Evolutionary conservation across 192 early-diverging fungal genomes (phyloP), one percentile per base, ranked within the genome.

Genomic region (Rhizoclosmatium sp.): DNA sequence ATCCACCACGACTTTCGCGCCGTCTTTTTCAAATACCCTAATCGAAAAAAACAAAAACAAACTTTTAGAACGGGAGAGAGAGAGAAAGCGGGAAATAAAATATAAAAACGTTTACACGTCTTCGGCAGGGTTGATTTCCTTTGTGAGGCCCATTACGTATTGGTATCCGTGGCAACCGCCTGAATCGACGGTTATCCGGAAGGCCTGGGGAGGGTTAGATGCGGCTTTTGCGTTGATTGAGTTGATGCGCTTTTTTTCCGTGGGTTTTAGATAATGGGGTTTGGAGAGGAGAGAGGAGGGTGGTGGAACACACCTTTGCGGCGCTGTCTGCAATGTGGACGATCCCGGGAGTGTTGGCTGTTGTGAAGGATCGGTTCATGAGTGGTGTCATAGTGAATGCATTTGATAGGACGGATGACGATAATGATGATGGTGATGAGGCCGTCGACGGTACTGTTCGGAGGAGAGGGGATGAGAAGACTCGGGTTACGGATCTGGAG

Each of bases 151-250:
- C 82, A 89, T 82, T 56, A 83, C 83, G 75, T 89, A 89, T 65
- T 89, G 88, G 75, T 77, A 89, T 21, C 87, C 88, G 65, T 89
- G 88, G 66, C 86, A 89, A 31, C 88, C 88, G 47, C 88, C 88
- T 16, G 83, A 78, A 39, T 89, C 88, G 69, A 89, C 82, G 9
- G 72, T 56, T 3, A 89, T 80, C 19, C 88, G 80, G 3, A 89
- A 79, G 21, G 69, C 65, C 46, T 83, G 74, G 12, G 51, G 58
- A 5, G 68, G 66, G 21, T 49, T 48, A 2, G 49, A 23, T 4
- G 14, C 49, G 1, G 9, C 23, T 12, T 65, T 59, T 23, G n/a
- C 14, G 48, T 85, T 85, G 69, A 85, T 85, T 9, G 45, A 60
- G 48, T 82, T 75, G 62, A 85, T 75, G 71, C 76, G 72, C 81